Base-by-base conservation (phyloP, 176 grass and related monocot genomes). In the Juncus inflexus region DNA sequence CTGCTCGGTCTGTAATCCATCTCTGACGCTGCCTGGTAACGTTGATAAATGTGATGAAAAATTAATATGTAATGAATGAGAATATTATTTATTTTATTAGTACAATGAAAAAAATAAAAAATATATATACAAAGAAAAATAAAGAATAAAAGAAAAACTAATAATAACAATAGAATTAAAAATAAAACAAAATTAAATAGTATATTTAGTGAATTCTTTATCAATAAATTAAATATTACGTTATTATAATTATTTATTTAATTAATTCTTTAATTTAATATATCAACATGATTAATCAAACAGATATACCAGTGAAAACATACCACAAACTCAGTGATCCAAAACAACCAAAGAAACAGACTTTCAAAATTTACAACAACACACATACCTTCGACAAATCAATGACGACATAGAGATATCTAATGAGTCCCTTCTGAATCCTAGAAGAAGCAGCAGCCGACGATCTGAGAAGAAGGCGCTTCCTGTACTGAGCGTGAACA, bases 361-460 rank as follows among this genome's bases (percentile, higher is more conserved):
- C 2, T 28, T 60, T 72, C 12, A n/a, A 61, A 14, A 40, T n/a
- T 8, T 35, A 15, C 2, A 10, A 12, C 4, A 13, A n/a, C 11
- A 12, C 37, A 82, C 83, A 13, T 63, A 99, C 94, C 85, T 80
- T 75, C 6, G 94, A 99, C 57, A 92, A 88, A 71, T 92, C 94
- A 64, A 99, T 80, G 50, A 90, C 85, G 65, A 92, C 57, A 62
- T 92, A 99, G 61, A 99, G 85, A 74, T 92, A 99, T 58, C 94
- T 86, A 42, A 99, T 99, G 37, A 99, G 89, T 16, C 94, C 94
- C 75, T 99, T 99, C 58, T 99, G 94, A 74, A 99, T 90, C 77
- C 89, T 66, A 12, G 80, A 75, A 3, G 83, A 51, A 2, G 84
- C 55, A 19, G 47, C 12, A 5, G 75, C 71, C 0, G 83, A 75